phyloP scores from a whole-genome alignment of 495 filamentous ascomycete genomes.

The Poronia punctata region DNA sequence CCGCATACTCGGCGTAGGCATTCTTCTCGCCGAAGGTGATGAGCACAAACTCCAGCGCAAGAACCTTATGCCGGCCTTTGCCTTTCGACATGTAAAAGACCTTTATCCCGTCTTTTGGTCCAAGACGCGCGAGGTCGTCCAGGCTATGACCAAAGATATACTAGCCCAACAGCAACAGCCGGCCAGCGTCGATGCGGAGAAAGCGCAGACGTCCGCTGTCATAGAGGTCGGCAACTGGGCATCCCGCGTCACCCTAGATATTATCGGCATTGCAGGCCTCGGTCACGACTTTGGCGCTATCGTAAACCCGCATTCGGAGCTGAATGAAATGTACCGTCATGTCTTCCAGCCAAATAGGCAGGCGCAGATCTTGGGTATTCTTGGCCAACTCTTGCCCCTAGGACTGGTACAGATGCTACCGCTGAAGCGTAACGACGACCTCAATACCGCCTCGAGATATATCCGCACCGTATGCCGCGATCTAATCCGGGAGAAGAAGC shows the following conservation, averaged over 20 bases:
- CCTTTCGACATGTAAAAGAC: slow-evolving; percentile 78
- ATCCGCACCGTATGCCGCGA: slow-evolving; percentile 59
- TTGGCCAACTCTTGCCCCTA: slow-evolving; percentile 40
- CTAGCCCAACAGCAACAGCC: slow-evolving; percentile 23
- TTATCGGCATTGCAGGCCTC: slow-evolving; percentile 77
- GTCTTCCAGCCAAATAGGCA: slow-evolving; percentile 44
- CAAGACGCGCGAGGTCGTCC: slow-evolving; percentile 48
- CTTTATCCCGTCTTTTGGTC: slow-evolving; percentile 79
- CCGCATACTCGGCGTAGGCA: slow-evolving; percentile 63
- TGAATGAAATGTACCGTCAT: slow-evolving; percentile 59
- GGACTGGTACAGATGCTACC: slow-evolving; percentile 52
- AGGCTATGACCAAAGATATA: slow-evolving; percentile 39
- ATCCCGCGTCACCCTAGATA: slow-evolving; percentile 72
- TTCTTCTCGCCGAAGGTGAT: slow-evolving; percentile 79
- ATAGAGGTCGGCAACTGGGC: slow-evolving; percentile 67
- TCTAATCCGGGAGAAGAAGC: slow-evolving; percentile 62
- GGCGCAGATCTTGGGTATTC: slow-evolving; percentile 37
- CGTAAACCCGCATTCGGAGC: slow-evolving; percentile 52
- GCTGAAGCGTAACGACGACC: slow-evolving; percentile 56
- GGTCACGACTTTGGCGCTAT: slow-evolving; percentile 74
- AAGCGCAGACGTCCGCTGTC: slow-evolving; percentile 38
- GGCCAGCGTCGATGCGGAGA: slow-evolving; percentile 28
- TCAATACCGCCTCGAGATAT: slow-evolving; percentile 43
- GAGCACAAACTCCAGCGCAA: slow-evolving; percentile 78
- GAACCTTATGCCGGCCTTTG: slow-evolving; percentile 76